Conservation (phyloP, 805 yeast genomes). For the Ogataea ramenticola region DNA sequence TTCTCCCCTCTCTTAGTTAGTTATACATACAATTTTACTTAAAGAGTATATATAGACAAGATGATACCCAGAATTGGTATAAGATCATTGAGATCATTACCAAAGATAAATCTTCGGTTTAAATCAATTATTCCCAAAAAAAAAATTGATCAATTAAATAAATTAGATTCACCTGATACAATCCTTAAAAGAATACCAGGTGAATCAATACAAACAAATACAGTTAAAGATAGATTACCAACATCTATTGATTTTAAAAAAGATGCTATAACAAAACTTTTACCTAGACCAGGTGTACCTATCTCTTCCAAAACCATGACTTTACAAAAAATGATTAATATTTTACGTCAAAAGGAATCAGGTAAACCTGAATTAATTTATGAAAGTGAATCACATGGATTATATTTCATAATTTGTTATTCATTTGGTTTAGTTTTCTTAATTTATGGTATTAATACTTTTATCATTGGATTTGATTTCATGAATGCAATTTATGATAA, state of each 20-base stretch:
- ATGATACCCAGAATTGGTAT: too few relatives aligned
- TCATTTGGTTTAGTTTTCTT: constrained; percentile 63
- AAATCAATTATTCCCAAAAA: too few relatives aligned
- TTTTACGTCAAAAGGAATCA: constrained; percentile 36
- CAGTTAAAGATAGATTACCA: constrained; percentile 54
- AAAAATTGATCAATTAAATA: background rate
- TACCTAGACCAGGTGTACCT: constrained; percentile 77
- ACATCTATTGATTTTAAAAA: constrained; percentile 52
- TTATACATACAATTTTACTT: too few relatives aligned
- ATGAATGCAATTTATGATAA: constrained; percentile 19
- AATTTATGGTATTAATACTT: constrained; percentile 52
- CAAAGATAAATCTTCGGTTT: too few relatives aligned
- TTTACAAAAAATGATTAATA: constrained; percentile 55
- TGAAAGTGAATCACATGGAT: constrained; percentile 77
- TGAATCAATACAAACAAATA: constrained; percentile 37
- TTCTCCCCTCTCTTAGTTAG: too few relatives aligned
- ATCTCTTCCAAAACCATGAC: constrained; percentile 49
- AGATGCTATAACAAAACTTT: constrained; percentile 55
- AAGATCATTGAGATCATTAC: too few relatives aligned
- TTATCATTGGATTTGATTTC: constrained; percentile 23
- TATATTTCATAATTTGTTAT: constrained; percentile 64
- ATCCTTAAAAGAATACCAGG: constrained; percentile 49
- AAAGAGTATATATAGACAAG: too few relatives aligned
- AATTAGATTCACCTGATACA: constrained; percentile 15
- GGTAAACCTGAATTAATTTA: constrained; percentile 66